Conservation (phyloP, 805 yeast species). For the Saccharomyces jurei region DNA sequence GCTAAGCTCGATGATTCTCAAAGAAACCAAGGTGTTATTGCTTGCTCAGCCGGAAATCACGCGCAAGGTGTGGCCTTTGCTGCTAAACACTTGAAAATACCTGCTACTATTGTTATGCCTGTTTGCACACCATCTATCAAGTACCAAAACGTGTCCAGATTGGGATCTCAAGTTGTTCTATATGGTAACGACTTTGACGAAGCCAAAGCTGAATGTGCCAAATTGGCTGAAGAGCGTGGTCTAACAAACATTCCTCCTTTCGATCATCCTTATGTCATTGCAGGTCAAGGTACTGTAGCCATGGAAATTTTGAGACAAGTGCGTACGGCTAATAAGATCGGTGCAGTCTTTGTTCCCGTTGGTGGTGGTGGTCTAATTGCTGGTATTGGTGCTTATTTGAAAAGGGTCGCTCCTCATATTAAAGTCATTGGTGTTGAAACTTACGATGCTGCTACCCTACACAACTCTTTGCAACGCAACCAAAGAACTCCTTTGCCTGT, state of each 20-base stretch:
- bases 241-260: constrained; percentile 94
- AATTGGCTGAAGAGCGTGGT: constrained; percentile 61
- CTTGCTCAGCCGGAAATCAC: constrained; percentile 98
- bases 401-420: constrained; percentile 95
- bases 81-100: constrained; percentile 75
- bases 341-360: constrained; percentile 84
- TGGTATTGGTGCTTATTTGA: constrained; percentile 83
- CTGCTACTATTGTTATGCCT: constrained; percentile 98
- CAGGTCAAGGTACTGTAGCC: constrained; percentile 98
- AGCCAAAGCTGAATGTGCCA: constrained; percentile 84
- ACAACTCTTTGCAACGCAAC: constrained; percentile 53
- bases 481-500: constrained; percentile 48
- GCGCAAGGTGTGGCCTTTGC: constrained; percentile 98
- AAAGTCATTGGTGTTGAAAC: constrained; percentile 95
- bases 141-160: constrained; percentile 79
- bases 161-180: constrained; percentile 90
- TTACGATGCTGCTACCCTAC: constrained; percentile 87
- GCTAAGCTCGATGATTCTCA: constrained; percentile 61
- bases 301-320: constrained; percentile 87
- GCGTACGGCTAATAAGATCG: constrained; percentile 51
- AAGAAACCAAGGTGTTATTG: constrained; percentile 81
- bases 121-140: constrained; percentile 93
- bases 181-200: constrained; percentile 91
- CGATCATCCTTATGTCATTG: constrained; percentile 95
- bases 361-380: constrained; percentile 97